Conservation (phyloP, 495 filamentous ascomycete genomes). For the Neurospora discreta region DNA sequence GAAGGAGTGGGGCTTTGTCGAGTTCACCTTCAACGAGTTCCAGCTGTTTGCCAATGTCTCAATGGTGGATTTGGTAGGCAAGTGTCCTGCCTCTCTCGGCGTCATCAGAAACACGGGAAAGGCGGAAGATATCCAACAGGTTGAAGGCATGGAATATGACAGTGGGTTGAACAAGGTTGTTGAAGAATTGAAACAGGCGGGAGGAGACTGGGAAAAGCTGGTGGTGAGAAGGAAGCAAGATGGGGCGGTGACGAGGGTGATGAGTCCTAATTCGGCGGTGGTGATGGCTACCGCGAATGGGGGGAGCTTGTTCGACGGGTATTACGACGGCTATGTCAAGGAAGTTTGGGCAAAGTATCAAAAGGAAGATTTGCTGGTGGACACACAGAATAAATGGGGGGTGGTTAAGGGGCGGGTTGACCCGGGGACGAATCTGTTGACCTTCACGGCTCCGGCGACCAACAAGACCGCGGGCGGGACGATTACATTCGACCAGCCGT, state of each 20-base stretch:
- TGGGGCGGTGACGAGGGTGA: slow-evolving; percentile 27
- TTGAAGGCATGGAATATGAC: slow-evolving; percentile 32
- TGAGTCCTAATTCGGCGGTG: slow-evolving; percentile 56
- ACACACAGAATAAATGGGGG: slow-evolving; percentile 49
- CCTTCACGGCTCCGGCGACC: slow-evolving; percentile 32
- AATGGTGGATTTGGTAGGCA: slow-evolving; percentile 60
- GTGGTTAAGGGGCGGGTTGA: slow-evolving; percentile 39
- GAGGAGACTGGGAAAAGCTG: slow-evolving; percentile 53
- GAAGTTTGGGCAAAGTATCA: slow-evolving; percentile 53
- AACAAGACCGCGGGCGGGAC: neutral
- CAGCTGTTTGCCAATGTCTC: slow-evolving; percentile 67
- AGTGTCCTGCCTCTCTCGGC: neutral
- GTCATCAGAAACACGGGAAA: too few species aligned
- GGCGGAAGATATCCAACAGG: slow-evolving; percentile 7
- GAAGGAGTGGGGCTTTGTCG: slow-evolving; percentile 55
- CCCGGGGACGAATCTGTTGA: slow-evolving; percentile 29
- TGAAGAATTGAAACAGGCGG: slow-evolving; percentile 23
- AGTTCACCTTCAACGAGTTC: slow-evolving; percentile 58
- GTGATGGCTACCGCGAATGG: slow-evolving; percentile 24
- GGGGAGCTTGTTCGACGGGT: slow-evolving; percentile 42
- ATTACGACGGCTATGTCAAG: slow-evolving; percentile 54
- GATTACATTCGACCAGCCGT: slow-evolving; percentile 42
- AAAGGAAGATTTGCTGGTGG: slow-evolving; percentile 38
- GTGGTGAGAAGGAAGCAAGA: slow-evolving; percentile 27
- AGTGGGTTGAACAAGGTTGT: neutral